Evolutionary conservation across 2,329 filamentous ascomycete species (phyloP).

Genomic region (Pseudogymnoascus sp.): DNA sequence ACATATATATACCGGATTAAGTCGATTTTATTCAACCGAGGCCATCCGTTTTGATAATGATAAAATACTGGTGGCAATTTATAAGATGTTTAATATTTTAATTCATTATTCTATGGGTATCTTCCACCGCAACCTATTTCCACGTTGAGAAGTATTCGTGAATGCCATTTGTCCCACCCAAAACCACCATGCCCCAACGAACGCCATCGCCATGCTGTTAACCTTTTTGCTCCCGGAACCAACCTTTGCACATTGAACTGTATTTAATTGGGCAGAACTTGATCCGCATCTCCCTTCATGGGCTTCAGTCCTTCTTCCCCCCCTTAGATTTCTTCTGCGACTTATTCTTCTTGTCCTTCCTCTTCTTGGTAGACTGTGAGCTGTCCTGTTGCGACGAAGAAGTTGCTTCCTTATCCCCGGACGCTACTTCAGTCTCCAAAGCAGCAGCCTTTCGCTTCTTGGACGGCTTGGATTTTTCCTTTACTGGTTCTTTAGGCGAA

Average conservation of each 20-base stretch:
- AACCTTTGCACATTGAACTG: not conserved
- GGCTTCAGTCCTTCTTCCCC: constrained; percentile 22
- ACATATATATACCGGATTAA: not conserved
- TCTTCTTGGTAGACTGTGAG: constrained; percentile 20
- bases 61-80: not conserved
- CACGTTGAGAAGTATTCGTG: not conserved
- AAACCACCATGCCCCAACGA: not conserved
- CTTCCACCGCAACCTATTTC: not conserved
- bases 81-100: not conserved
- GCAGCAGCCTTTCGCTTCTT: constrained; percentile 21
- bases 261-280: not conserved
- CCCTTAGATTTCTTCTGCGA: constrained; percentile 24
- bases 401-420: constrained; percentile 11
- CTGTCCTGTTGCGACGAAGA: constrained; percentile 14
- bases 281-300: not conserved
- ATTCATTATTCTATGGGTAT: constrained; percentile 7
- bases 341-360: constrained; percentile 23
- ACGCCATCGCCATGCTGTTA: constrained; percentile 6
- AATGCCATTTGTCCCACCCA: not conserved
- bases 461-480: constrained; percentile 9
- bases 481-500: not conserved
- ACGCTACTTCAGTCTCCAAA: not conserved
- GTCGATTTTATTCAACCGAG: constrained; percentile 1
- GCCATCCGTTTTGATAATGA: not conserved
- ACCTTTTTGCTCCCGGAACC: not conserved